These are phyloP conservation scores for Primulina huaijiensis DNA, from an alignment of 257 asterid species.

Conservation along the genomic window DNA sequence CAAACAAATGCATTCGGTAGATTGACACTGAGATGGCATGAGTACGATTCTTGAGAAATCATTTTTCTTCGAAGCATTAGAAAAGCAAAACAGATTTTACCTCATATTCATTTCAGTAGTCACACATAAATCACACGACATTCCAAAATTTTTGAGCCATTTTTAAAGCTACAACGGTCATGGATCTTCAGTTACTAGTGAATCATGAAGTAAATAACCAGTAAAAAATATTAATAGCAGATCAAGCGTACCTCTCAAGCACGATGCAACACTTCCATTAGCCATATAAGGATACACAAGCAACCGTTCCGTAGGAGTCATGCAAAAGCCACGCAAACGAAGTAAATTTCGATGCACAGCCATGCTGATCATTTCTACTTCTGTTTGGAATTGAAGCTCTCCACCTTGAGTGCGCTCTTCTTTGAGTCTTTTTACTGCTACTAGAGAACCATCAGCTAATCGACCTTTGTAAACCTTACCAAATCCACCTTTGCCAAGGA, in stretches of 20 bases:
- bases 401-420: conserved; percentile 1
- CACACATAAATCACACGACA: not conserved
- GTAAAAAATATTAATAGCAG: conserved; percentile 11
- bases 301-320: conserved; percentile 63
- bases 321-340: not conserved
- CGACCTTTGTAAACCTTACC: conserved; percentile 2
- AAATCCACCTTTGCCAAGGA: not conserved
- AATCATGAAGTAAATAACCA: not conserved
- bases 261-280: conserved; percentile 95
- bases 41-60: not conserved
- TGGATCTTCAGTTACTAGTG: not conserved
- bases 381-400: conserved; percentile 1
- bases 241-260: conserved; percentile 71
- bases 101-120: not conserved
- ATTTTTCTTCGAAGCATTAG: not conserved
- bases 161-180: conserved; percentile 1
- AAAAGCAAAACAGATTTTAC: not conserved
- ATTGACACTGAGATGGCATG: not conserved
- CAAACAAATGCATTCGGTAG: not conserved
- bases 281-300: conserved; percentile 91
- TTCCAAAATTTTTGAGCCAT: not conserved
- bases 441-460: not conserved
- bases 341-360: conserved; percentile 2
- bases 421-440: not conserved
- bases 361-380: conserved; percentile 2